Conservation (phyloP, 768 basidiomycete genomes). For the Clitopilus hobsonii region DNA sequence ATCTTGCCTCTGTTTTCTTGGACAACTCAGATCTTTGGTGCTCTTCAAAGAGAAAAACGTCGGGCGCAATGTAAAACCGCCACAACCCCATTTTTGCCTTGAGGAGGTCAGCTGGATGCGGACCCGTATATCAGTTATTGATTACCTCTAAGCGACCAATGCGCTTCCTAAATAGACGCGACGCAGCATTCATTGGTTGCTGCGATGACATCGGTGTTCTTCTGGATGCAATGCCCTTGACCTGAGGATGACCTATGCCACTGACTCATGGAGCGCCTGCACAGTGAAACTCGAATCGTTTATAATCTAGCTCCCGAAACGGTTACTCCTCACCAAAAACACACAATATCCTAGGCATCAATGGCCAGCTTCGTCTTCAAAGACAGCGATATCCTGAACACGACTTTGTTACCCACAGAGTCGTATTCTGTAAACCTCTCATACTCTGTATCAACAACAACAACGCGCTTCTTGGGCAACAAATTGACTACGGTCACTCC, state of each 20-base stretch:
- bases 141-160: background rate
- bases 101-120: background rate
- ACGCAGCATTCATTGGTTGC: background rate
- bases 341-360: background rate
- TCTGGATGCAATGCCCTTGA: background rate
- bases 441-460: background rate
- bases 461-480: background rate
- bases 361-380: background rate
- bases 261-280: background rate
- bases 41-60: background rate
- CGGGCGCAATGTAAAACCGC: background rate
- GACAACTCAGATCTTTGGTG: background rate
- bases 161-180: background rate
- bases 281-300: background rate
- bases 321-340: background rate
- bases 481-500: background rate
- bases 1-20: too few species aligned
- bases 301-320: background rate
- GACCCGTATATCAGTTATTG: background rate
- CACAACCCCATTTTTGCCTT: background rate
- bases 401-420: background rate
- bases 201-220: background rate
- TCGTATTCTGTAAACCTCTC: background rate
- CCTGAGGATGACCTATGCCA: background rate
- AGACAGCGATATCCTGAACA: constrained; percentile 1